Percentiles rank a stretch among this genome's conserved stretches.
Conservation (phyloP, 2,329 filamentous ascomycete species). For the Polychaeton citri region DNA sequence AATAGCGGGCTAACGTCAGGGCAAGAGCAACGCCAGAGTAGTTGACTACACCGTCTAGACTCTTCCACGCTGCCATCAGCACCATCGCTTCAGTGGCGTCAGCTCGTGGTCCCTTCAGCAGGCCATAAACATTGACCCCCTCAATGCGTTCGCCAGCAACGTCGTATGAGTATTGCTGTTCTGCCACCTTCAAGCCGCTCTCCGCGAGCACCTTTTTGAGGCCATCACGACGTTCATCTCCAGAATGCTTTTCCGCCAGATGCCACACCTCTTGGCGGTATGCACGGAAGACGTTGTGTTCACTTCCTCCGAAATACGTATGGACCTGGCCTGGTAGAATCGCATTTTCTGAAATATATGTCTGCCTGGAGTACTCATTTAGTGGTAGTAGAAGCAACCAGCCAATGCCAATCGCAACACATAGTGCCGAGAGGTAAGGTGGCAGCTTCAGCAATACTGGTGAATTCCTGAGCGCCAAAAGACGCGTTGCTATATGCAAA, state of each 20-base stretch:
- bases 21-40: conserved; percentile 76
- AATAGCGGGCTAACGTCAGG: conserved; percentile 80
- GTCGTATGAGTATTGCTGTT: conserved; percentile 76
- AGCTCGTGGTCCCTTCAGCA: conserved; percentile 83
- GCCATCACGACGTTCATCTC: conserved; percentile 30
- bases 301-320: conserved; percentile 92
- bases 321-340: conserved; percentile 91
- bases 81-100: conserved; percentile 97
- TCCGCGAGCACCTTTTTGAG: conserved; percentile 64
- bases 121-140: conserved; percentile 85
- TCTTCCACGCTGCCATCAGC: conserved; percentile 77
- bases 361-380: conserved; percentile 77
- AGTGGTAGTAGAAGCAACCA: conserved; percentile 87
- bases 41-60: conserved; percentile 66
- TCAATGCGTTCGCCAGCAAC: conserved; percentile 60
- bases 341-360: conserved; percentile 96
- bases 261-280: conserved; percentile 72
- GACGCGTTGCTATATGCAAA: conserved; percentile 39
- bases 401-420: conserved; percentile 68
- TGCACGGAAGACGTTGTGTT: conserved; percentile 85
- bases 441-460: conserved; percentile 71
- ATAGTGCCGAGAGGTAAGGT: conserved; percentile 74
- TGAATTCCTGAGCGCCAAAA: conserved; percentile 62
- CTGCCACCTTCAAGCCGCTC: conserved; percentile 73
- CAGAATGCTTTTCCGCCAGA: conserved; percentile 32